Evolutionary conservation across 441 rosid genomes (phyloP).

Genomic region (Corymbia calophylla): DNA sequence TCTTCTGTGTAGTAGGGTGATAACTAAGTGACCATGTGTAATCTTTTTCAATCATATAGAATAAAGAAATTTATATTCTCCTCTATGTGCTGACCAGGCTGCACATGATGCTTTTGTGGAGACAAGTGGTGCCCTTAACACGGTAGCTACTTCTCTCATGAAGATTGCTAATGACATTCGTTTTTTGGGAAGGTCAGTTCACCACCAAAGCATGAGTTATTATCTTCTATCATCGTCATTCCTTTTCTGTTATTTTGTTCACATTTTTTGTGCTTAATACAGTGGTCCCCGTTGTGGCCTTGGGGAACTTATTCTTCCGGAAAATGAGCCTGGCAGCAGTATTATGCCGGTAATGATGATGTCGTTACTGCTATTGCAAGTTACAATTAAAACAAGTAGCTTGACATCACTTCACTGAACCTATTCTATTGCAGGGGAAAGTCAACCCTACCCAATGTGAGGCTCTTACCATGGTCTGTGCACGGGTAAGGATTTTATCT

Average conservation of each 20-base stretch:
- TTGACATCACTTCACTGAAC: background rate
- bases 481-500: conserved; percentile 46
- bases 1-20: background rate
- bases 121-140: conserved; percentile 89
- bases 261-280: conserved; percentile 20
- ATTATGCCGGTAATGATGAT: conserved; percentile 74
- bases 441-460: conserved; percentile 98
- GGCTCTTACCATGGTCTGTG: conserved; percentile 97
- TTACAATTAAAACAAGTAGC: background rate
- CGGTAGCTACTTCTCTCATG: conserved; percentile 75
- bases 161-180: conserved; percentile 93
- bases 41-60: background rate
- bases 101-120: conserved; percentile 99
- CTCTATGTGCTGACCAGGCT: conserved; percentile 46
- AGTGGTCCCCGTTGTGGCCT: conserved; percentile 99
- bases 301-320: conserved; percentile 97
- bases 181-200: conserved; percentile 69
- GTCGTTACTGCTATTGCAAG: background rate
- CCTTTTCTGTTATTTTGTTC: background rate
- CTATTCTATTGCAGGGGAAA: conserved; percentile 65
- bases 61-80: conserved; percentile 4
- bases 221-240: background rate
- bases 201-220: background rate
- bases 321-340: conserved; percentile 99
- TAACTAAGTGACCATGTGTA: background rate